A percentile compares a stretch with the other conserved stretches of the same genome.
phyloP scores from a whole-genome alignment of 139 green algal species.

The Chlamydomonas eustigma region DNA sequence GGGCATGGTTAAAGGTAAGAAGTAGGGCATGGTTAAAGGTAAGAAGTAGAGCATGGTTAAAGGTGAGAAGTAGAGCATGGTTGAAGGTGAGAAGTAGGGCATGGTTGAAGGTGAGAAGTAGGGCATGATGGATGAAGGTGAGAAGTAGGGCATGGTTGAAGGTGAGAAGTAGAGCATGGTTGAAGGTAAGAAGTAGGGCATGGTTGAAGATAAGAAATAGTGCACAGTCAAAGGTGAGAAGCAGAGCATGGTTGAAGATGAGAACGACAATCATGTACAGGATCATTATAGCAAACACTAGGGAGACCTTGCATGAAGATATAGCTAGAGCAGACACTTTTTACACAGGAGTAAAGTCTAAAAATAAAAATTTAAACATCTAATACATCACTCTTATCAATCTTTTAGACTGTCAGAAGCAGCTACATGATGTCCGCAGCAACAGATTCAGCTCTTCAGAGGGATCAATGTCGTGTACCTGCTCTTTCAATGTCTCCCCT shows the following conservation, averaged over 20 bases:
- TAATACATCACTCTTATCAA: neutral
- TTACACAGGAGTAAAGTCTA: neutral
- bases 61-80: neutral
- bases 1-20: neutral
- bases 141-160: neutral
- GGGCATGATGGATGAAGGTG: too few relatives aligned
- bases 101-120: neutral
- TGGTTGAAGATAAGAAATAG: neutral
- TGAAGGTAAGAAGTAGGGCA: neutral
- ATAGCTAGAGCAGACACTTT: neutral
- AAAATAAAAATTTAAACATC: neutral
- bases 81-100: neutral
- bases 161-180: neutral
- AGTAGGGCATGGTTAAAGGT: neutral
- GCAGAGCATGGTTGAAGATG: too few relatives aligned
- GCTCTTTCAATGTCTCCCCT: neutral
- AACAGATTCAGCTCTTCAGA: neutral
- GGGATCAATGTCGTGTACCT: neutral
- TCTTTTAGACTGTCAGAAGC: neutral
- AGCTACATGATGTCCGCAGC: neutral
- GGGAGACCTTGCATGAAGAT: neutral
- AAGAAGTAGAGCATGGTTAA: neutral
- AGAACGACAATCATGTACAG: neutral
- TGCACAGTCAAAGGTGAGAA: neutral
- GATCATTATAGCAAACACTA: neutral